Evolutionary conservation across 805 yeast species (phyloP).

Genomic region (Allodekkera sacchari): DNA sequence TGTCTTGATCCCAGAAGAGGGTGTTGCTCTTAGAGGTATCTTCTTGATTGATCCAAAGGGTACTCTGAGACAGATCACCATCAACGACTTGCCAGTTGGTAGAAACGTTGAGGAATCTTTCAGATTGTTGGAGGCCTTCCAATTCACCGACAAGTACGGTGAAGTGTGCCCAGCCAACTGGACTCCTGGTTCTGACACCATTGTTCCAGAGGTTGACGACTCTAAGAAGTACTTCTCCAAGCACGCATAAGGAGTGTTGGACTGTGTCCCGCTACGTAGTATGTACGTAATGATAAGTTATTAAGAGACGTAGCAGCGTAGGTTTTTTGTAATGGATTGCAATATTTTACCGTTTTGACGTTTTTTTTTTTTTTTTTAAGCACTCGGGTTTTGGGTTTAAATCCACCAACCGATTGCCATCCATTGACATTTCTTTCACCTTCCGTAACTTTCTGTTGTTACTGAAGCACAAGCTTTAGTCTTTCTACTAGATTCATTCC

Average conservation of each 20-base stretch:
- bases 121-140: slow-evolving; percentile 98
- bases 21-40: slow-evolving; percentile 96
- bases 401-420: too few relatives aligned
- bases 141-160: slow-evolving; percentile 98
- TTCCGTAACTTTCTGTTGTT: too few relatives aligned
- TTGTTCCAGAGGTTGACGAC: slow-evolving; percentile 70
- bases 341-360: neutral
- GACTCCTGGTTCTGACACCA: slow-evolving; percentile 91
- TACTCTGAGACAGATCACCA: slow-evolving; percentile 87
- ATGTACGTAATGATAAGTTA: too few relatives aligned
- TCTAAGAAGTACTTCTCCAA: slow-evolving; percentile 74
- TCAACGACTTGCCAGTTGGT: slow-evolving; percentile 99
- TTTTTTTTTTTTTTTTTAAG: neutral
- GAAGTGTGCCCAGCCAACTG: slow-evolving; percentile 99
- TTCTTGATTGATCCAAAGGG: slow-evolving; percentile 97
- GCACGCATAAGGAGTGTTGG: slow-evolving; percentile 18
- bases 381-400: neutral
- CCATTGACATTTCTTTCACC: too few relatives aligned
- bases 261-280: too few relatives aligned
- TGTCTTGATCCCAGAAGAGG: slow-evolving; percentile 93
- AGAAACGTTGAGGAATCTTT: slow-evolving; percentile 97
- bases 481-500: too few relatives aligned
- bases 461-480: too few relatives aligned
- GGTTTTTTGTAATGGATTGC: too few relatives aligned
- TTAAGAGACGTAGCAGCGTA: too few relatives aligned